Base-by-base conservation (phyloP, 2,329 filamentous ascomycete genomes). In the Cladobotryum protrusum region DNA sequence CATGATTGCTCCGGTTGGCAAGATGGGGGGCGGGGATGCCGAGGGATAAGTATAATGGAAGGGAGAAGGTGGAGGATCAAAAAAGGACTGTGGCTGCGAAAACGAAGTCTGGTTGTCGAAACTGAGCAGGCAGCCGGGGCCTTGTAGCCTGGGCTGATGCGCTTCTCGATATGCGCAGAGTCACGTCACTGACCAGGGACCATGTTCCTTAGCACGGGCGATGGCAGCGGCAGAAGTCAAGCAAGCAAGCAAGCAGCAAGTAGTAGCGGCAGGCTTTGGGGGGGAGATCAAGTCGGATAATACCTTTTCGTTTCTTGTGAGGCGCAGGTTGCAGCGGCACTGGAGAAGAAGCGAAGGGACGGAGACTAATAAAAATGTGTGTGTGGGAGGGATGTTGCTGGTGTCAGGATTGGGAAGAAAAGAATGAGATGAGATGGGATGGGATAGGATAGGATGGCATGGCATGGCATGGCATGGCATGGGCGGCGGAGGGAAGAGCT, bases 1-100 rank as follows among this genome's bases (percentile, higher is more conserved):
- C 72, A 76, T 75, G 61, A 58, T 61, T 62, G 59, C 57, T 56
- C 43, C 47, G 24, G 29, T 37, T 42, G 41, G 36, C 24, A 41
- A 47, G 35, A 33, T 43, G 29, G 20, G 43, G 46, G 20, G 9
- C 18, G 45, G 49, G 45, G 45, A 48, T 41, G 43, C 39, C 51
- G 19, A 15, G 66, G 57, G 59, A 53, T 47, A 51, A 43, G 52
- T 45, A 54, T 49, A 18, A n/a, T 8, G 34, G 36, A 37, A 19
- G 20, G 45, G 34, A 14, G 19, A 19, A 17, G 20, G 43, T 34
- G 18, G 20, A 32, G 17, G 37, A 37, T 19, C 15, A 19, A n/a
- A n/a, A n/a, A n/a, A 17, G 41, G 44, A 46, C 34, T 19, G 42
- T 49, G 47, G 47, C 50, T 49, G 36, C 34, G 17, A 32, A 19